Base-by-base conservation (phyloP, 169 alveolate species). In the Cyclospora cayetanensis region DNA sequence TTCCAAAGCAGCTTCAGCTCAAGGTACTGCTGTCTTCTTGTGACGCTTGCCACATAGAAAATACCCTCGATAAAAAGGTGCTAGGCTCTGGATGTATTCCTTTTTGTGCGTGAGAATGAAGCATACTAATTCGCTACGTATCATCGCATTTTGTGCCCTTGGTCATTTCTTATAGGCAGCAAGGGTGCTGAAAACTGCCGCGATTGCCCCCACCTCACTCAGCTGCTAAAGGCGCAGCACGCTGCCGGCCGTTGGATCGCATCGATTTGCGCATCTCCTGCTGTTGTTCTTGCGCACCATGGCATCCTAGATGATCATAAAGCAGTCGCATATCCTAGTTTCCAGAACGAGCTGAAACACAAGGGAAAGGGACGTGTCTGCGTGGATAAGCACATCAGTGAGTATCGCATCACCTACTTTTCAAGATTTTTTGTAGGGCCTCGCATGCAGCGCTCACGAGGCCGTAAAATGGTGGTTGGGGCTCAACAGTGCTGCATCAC, bases 251-350 rank as follows among this genome's bases (percentile, higher is more conserved):
- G 89, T 72, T 82, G 80, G 74, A 83, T 94, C 70, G 96, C 95
- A 35, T 97, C 98, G 18, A 95, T 96, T 50, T 96, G 98, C 92
- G 97, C 97, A 29, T 85, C 96, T 50, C 98, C 98, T 39, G 95
- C 95, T 55, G 86, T 94, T 50, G 96, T 95, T 1, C 88, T 96
- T 52, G 95, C 94, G 84, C 52, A 90, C 27, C 94, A 94, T 85
- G 97, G 97, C 5, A 66, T 96, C 37, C 94, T 96, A 4, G 95
- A 94, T 34, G 96, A 94, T 3, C 93, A 93, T 55, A 87, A 85
- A 63, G 97, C 96, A 25, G 95, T 96, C 35, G 92, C 96, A 22
- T 96, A 96, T 77, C 97, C 97, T 37, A 68, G 90, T 66, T 77
- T 90, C 87, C 76, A 77, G 84, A 66, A 55, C 68, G 5, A 76